phyloP scores from a whole-genome alignment of 495 filamentous ascomycete species.

The Elaphomyces granulatus region DNA sequence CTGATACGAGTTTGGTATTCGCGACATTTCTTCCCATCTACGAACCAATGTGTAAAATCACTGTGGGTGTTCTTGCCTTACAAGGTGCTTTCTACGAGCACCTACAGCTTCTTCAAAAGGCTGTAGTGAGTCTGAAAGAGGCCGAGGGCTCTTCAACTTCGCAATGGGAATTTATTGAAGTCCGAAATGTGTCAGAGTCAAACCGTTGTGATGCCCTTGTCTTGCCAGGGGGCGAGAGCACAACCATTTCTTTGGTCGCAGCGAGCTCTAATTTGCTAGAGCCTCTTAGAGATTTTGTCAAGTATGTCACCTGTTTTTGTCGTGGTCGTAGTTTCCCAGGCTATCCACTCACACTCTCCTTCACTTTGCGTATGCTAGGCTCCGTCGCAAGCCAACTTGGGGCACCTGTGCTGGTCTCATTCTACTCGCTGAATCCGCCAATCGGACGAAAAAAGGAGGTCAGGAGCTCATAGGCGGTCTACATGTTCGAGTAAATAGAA shows the following conservation, averaged over 20 bases:
- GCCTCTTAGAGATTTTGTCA: slow-evolving; percentile 82
- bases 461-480: slow-evolving; percentile 90
- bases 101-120: slow-evolving; percentile 56
- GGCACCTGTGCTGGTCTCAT: slow-evolving; percentile 95
- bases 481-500: slow-evolving; percentile 82
- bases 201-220: slow-evolving; percentile 65
- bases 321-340: too few relatives aligned
- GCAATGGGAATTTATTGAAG: slow-evolving; percentile 55
- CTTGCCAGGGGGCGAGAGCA: slow-evolving; percentile 90
- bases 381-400: slow-evolving; percentile 70
- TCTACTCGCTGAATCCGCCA: slow-evolving; percentile 75
- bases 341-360: too few relatives aligned
- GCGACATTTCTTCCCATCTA: too few relatives aligned
- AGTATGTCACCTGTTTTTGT: slow-evolving; percentile 45
- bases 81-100: slow-evolving; percentile 94
- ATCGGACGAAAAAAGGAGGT: slow-evolving; percentile 75
- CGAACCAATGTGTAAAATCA: too few relatives aligned
- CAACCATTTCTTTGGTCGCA: slow-evolving; percentile 82
- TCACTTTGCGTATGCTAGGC: slow-evolving; percentile 12
- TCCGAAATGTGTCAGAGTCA: slow-evolving; percentile 62
- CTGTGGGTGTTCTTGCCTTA: slow-evolving; percentile 76
- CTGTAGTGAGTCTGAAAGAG: slow-evolving; percentile 27
- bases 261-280: slow-evolving; percentile 66
- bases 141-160: slow-evolving; percentile 10
- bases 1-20: too few relatives aligned